phyloP scores from a whole-genome alignment of 2,329 filamentous ascomycete genomes.

The Colletotrichum neosansevieriae region DNA sequence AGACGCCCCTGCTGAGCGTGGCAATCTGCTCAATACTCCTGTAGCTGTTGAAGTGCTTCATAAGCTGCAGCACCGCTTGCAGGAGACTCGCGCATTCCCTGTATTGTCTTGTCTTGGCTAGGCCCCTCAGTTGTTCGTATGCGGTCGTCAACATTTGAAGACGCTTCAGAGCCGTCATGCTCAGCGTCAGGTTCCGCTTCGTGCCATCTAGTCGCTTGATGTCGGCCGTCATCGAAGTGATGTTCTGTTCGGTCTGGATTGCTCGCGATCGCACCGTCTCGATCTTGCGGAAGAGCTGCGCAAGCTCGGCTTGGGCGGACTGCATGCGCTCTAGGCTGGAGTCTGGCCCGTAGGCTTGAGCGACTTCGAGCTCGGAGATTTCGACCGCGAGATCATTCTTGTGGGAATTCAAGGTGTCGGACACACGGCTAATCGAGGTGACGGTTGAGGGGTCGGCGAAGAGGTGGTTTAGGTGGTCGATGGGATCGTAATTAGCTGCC shows the following conservation, averaged over 20 bases:
- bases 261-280: slow-evolving; percentile 91
- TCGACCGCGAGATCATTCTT: slow-evolving; percentile 86
- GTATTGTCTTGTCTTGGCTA: slow-evolving; percentile 90
- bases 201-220: slow-evolving; percentile 98
- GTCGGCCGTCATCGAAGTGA: slow-evolving; percentile 98
- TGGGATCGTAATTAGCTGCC: slow-evolving; percentile 85
- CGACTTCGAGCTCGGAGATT: slow-evolving; percentile 78
- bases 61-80: slow-evolving; percentile 95
- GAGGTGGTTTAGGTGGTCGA: slow-evolving; percentile 91
- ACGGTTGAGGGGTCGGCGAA: slow-evolving; percentile 92
- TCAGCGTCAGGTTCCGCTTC: slow-evolving; percentile 94
- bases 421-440: slow-evolving; percentile 79
- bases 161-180: slow-evolving; percentile 97
- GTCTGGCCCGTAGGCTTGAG: slow-evolving; percentile 86
- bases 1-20: slow-evolving; percentile 89
- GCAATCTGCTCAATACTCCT: slow-evolving; percentile 98
- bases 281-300: slow-evolving; percentile 92
- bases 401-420: slow-evolving; percentile 77
- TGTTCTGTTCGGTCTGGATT: slow-evolving; percentile 92
- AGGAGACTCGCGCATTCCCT: slow-evolving; percentile 93
- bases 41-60: slow-evolving; percentile 98
- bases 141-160: slow-evolving; percentile 99
- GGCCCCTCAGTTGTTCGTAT: slow-evolving; percentile 91
- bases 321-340: slow-evolving; percentile 93
- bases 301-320: slow-evolving; percentile 88